Conservation (phyloP, 192 early-diverging fungal species). For the Phycomyces nitens region DNA sequence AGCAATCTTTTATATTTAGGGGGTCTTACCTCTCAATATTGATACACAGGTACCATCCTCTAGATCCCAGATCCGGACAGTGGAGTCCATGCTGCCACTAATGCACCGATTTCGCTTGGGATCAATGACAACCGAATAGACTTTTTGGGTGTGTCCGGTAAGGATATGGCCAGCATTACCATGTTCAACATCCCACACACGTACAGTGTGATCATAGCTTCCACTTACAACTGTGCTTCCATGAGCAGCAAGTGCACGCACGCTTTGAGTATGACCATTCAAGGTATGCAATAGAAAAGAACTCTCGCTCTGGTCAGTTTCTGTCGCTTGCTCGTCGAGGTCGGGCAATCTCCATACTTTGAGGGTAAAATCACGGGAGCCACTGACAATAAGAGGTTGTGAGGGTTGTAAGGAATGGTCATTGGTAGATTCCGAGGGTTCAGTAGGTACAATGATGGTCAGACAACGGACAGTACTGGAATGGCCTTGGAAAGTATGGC, state of each 20-base stretch:
- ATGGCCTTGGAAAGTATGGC: constrained; percentile 93
- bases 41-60: constrained; percentile 73
- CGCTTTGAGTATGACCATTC: constrained; percentile 80
- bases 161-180: constrained; percentile 70
- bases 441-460: constrained; percentile 76
- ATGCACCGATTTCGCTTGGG: constrained; percentile 80
- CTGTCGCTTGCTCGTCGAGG: neutral
- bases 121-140: constrained; percentile 91
- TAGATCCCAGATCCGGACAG: constrained; percentile 91
- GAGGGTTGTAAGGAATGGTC: constrained; percentile 42
- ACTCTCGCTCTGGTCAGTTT: constrained; percentile 39
- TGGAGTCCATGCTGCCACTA: constrained; percentile 92
- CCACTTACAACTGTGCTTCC: constrained; percentile 88
- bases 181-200: constrained; percentile 84
- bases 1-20: neutral
- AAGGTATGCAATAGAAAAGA: constrained; percentile 81
- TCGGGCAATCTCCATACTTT: constrained; percentile 90
- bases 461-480: constrained; percentile 93
- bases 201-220: constrained; percentile 85
- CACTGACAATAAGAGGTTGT: constrained; percentile 88
- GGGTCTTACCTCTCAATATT: constrained; percentile 73
- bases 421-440: constrained; percentile 7
- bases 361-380: constrained; percentile 89
- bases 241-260: constrained; percentile 87
- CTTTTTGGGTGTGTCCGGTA: constrained; percentile 88